Evolutionary conservation across 352 stramenopile genomes (phyloP), one percentile per base, ranked within the genome.

Genomic region (Pythium aristosporum): DNA sequence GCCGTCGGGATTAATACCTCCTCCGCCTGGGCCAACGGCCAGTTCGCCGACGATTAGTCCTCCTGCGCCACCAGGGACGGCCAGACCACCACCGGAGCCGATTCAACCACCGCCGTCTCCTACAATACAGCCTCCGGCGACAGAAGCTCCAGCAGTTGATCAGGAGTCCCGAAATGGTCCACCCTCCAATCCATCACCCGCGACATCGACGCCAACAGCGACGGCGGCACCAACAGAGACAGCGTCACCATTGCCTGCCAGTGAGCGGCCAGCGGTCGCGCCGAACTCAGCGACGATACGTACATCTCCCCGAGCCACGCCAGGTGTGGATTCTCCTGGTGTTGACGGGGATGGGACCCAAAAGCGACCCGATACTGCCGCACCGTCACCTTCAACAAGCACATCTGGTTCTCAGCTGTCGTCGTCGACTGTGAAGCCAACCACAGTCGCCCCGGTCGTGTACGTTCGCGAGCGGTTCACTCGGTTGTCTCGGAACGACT

Each of bases 391-490:
- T 18, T 7, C 21, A 25, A 20, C 28, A 20, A 52, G 11, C 6
- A 25, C 36, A 5, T 34, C 42, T 13, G 8, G 5, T 30, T 11
- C 37, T 23, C 7, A 15, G 13, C 46, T 6, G 36, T 51, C 47
- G 18, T 9, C 28, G 23, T 48, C 32, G 5, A 48, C 16, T 8
- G 7, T 23, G 37, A 55, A 34, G 12, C 20, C 43, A 54, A 30
- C 0, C 25, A 46, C 44, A 20, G 30, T 47, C 44, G 10, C 30
- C 4, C 20, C 47, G 2, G 18, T 51, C 39, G 15, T 15, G 13
- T 61, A 51, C 7, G 41, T 61, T 39, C 54, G 54, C 18, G 41
- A 61, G 4, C 54, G 23, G 28, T 32, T 42, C 39, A 48, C 50
- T n/a, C 11, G 23, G 18, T 32, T 28, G 5, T 21, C 23, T 23